A percentile compares a stretch with the other conserved stretches of the same genome.
phyloP scores from a whole-genome alignment of 257 asterid species.

The Rubia yunnanensis region DNA sequence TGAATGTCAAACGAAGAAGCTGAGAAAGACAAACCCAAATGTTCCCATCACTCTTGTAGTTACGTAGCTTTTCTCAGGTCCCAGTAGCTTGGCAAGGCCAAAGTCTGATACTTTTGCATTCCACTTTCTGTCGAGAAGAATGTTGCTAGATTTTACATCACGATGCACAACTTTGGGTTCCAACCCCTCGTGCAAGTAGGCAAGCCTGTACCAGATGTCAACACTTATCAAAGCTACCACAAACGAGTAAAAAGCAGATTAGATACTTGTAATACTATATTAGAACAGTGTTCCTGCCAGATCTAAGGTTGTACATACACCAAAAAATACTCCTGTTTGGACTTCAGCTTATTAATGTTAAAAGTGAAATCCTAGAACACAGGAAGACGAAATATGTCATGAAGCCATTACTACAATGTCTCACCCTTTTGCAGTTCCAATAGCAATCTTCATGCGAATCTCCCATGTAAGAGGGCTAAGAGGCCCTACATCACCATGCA shows the following conservation, averaged over 20 bases:
- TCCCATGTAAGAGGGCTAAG: conserved; percentile 96
- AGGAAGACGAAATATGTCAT: background rate
- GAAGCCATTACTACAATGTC: conserved; percentile 1
- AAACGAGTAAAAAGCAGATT: background rate
- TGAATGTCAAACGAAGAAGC: conserved; percentile 8
- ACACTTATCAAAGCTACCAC: background rate
- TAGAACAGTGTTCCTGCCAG: background rate
- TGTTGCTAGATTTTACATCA: conserved; percentile 95
- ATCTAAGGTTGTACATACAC: background rate
- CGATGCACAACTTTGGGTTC: conserved; percentile 99
- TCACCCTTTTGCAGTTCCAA: conserved; percentile 96
- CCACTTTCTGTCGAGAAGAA: conserved; percentile 87
- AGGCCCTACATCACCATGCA: conserved; percentile 89
- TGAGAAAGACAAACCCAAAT: conserved; percentile 65
- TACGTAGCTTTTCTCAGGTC: conserved; percentile 85
- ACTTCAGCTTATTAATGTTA: background rate
- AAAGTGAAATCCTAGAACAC: background rate
- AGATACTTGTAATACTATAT: too few relatives aligned
- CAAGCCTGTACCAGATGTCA: conserved; percentile 42
- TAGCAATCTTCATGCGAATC: conserved; percentile 77
- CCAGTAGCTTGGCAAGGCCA: conserved; percentile 90
- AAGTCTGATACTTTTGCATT: conserved; percentile 87
- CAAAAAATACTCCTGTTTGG: background rate
- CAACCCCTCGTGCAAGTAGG: conserved; percentile 93
- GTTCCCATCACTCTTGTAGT: conserved; percentile 99